Percentiles rank a stretch among this genome's conserved stretches.
These are phyloP conservation scores for Chalciporus sp. DNA, from an alignment of 1,284 basidiomycete genomes.

Conservation along the genomic window DNA sequence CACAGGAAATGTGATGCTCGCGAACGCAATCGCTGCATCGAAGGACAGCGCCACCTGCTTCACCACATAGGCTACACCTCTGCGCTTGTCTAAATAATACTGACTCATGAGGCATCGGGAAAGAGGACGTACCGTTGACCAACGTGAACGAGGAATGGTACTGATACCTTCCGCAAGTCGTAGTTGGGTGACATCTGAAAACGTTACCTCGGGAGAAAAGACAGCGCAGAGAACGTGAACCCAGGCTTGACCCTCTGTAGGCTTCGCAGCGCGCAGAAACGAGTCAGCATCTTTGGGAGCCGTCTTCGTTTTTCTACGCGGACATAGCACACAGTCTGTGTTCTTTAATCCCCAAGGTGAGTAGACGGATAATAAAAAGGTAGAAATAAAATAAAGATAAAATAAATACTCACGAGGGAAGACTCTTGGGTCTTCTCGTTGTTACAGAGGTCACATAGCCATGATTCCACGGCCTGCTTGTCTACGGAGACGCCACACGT, in stretches of 20 bases:
- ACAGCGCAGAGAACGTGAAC: constrained; percentile 89
- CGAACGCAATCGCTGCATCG: constrained; percentile 81
- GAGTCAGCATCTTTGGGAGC: constrained; percentile 56
- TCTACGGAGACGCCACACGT: constrained; percentile 72
- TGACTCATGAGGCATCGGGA: background rate
- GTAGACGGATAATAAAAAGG: background rate
- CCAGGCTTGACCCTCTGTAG: constrained; percentile 94
- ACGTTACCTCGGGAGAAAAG: constrained; percentile 83
- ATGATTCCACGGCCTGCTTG: constrained; percentile 62
- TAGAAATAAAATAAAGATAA: background rate
- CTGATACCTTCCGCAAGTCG: constrained; percentile 88
- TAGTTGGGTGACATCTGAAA: constrained; percentile 72
- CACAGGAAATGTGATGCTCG: constrained; percentile 89
- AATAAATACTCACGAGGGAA: constrained; percentile 69
- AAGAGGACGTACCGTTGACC: constrained; percentile 55
- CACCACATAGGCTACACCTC: constrained; percentile 67
- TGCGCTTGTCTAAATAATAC: constrained; percentile 29
- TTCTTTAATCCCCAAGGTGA: constrained; percentile 46
- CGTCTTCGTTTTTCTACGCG: constrained; percentile 57
- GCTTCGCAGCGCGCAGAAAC: constrained; percentile 85
- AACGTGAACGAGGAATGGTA: constrained; percentile 65
- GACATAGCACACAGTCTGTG: constrained; percentile 75
- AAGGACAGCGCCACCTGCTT: constrained; percentile 77
- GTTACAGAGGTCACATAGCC: constrained; percentile 85
- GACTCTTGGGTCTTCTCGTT: constrained; percentile 80